Evolutionary conservation across 108 stramenopile genomes (phyloP).

Genomic region (Nannochloropsis salina): DNA sequence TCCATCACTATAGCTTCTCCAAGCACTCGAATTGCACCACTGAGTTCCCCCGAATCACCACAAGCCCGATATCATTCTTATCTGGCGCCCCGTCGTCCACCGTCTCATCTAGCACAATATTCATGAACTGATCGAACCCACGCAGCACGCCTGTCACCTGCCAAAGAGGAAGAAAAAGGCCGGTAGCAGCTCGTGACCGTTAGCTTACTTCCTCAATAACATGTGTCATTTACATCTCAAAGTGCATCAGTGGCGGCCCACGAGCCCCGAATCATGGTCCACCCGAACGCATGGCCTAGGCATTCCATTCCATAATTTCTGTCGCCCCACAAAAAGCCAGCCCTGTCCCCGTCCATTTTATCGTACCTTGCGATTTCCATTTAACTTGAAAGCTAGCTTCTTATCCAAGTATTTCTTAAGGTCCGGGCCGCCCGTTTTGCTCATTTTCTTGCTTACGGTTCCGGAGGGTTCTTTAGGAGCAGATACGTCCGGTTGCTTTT

Average conservation of each 20-base stretch:
- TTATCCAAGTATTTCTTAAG: conserved; percentile 47
- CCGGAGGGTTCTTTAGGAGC: too few relatives aligned
- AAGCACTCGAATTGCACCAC: conserved; percentile 47
- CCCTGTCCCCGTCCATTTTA: conserved; percentile 21
- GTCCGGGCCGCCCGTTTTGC: conserved; percentile 40
- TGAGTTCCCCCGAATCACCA: conserved; percentile 47
- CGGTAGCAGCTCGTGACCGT: too few relatives aligned
- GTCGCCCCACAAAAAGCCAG: too few relatives aligned
- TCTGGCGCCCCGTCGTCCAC: conserved; percentile 30
- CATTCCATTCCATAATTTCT: too few relatives aligned
- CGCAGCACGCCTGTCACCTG: conserved; percentile 43
- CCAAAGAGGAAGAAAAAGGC: neutral
- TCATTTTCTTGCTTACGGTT: neutral
- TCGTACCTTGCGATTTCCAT: conserved; percentile 36
- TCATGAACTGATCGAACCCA: conserved; percentile 55
- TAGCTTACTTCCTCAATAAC: too few relatives aligned
- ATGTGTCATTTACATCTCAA: too few relatives aligned
- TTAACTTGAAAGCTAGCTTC: conserved; percentile 39
- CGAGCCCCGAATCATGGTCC: too few relatives aligned
- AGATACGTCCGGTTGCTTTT: too few relatives aligned
- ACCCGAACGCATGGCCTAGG: too few relatives aligned
- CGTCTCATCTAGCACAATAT: conserved; percentile 47
- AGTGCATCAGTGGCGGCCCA: too few relatives aligned
- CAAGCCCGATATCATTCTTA: conserved; percentile 49
- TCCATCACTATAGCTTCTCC: conserved; percentile 21